phyloP scores from a whole-genome alignment of 805 yeast species.

The Candida easanensis region DNA sequence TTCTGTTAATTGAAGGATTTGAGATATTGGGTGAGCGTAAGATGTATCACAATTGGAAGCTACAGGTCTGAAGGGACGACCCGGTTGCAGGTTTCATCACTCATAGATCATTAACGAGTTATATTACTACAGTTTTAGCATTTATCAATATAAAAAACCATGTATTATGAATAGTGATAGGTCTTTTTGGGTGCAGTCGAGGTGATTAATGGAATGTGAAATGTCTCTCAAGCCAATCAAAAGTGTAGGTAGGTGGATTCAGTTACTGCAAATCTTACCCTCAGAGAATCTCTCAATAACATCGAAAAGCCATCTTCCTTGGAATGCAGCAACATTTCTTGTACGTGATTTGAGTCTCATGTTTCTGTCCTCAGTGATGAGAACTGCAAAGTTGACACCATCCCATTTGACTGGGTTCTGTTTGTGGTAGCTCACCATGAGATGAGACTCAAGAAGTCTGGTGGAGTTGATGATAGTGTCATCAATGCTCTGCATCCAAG shows the following conservation, averaged over 20 bases:
- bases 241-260: too few species aligned
- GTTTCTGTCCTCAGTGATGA: constrained; percentile 72
- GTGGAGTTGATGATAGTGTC: constrained; percentile 39
- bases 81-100: not conserved
- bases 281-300: constrained; percentile 44
- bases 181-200: too few species aligned
- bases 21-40: constrained; percentile 4
- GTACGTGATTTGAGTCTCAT: constrained; percentile 66
- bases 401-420: constrained; percentile 9
- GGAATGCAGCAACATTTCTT: constrained; percentile 51
- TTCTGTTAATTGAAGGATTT: constrained; percentile 11
- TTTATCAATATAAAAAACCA: too few species aligned
- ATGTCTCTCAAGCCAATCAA: too few species aligned
- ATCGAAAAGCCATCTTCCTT: constrained; percentile 58
- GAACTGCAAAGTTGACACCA: constrained; percentile 34
- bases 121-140: not conserved
- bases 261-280: constrained; percentile 51
- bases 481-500: constrained; percentile 72
- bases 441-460: constrained; percentile 7
- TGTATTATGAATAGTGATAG: too few species aligned
- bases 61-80: constrained; percentile 2
- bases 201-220: not conserved
- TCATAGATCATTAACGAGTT: not conserved
- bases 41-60: constrained; percentile 24
- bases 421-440: constrained; percentile 1